Evolutionary conservation across 805 yeast genomes (phyloP), one percentile per base, ranked within the genome.

Genomic region (Ogataea methanolica): DNA sequence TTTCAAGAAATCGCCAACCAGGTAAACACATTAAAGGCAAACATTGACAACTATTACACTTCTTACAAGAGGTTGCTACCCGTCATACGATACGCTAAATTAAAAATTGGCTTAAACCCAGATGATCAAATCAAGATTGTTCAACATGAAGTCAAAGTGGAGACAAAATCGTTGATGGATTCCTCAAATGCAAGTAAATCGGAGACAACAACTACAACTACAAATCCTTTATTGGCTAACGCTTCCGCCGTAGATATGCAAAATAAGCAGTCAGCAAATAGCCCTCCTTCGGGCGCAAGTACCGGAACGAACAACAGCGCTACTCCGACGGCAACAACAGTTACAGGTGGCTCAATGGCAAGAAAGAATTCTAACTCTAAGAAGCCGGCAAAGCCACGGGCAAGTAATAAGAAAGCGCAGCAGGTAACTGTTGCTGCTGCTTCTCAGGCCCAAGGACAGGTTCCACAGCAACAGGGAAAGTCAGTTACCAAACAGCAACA

Each of bases 51-150:
- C 4, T 78, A 76, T 49, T 69, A 73, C 50, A 62, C 55, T 6
- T 67, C 73, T 44, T 78, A 76, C 57, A 73, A 69, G 43, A 63
- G 72, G 47, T 60, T 78, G 16, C 60, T 76, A 2, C 82, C 83
- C 4, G 68, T 78, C 38, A 73, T 78, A 39, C 68, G 77, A 51
- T 68, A 75, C 50, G 69, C 81, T 1, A 80, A 77, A 56, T 69
- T 74, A 33, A 75, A 73, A 49, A 62, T 72, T 42, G 82, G 82
- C 0, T 69, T 74, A 47, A 77, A 73, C 38, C 80, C 74, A 3
- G 80, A 76, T 52, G 71, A 67, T 12, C 61, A 66, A n/a, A 66
- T 72, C n/a, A 62, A 57, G 46, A 51, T 65, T 1, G 39, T 33
- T 0, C 48, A 48, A 8, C 63, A 56, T 39, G 57, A 54, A 14